A percentile compares a stretch with the other conserved stretches of the same genome.
Conservation (phyloP, 305 asterid species). For the Lippia alba region DNA sequence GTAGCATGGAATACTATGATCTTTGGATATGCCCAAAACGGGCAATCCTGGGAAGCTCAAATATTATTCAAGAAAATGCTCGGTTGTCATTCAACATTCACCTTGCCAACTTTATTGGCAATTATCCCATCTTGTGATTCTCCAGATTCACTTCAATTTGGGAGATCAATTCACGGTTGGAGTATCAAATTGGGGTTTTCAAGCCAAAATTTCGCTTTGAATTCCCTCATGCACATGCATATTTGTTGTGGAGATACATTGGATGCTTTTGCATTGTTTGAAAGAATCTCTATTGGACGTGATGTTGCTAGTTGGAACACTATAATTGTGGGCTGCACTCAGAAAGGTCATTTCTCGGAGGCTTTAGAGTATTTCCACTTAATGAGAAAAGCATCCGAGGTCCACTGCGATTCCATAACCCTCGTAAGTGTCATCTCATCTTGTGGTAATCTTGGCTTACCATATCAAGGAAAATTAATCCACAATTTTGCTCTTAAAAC, state of each 20-base stretch:
- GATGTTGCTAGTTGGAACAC: slow-evolving; percentile 72
- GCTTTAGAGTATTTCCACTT: slow-evolving; percentile 58
- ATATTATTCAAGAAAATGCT: slow-evolving; percentile 58
- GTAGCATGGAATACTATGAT: slow-evolving; percentile 75
- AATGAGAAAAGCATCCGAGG: slow-evolving; percentile 53
- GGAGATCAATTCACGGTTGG: slow-evolving; percentile 65
- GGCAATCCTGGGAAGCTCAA: slow-evolving; percentile 53
- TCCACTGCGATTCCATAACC: slow-evolving; percentile 47
- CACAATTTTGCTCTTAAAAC: slow-evolving; percentile 63
- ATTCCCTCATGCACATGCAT: slow-evolving; percentile 69
- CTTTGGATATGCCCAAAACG: slow-evolving; percentile 60
- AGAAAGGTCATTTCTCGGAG: slow-evolving; percentile 50
- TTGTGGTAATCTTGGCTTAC: slow-evolving; percentile 64
- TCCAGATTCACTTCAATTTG: slow-evolving; percentile 50
- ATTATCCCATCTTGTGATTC: slow-evolving; percentile 63
- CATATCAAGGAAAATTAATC: slow-evolving; percentile 47
- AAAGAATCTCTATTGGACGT: slow-evolving; percentile 32
- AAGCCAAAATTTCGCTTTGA: slow-evolving; percentile 45
- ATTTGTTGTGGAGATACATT: slow-evolving; percentile 50
- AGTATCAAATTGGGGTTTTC: slow-evolving; percentile 62
- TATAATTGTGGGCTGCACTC: slow-evolving; percentile 63
- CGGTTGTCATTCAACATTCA: slow-evolving; percentile 38
- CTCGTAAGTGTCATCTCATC: slow-evolving; percentile 57
- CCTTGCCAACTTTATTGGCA: slow-evolving; percentile 66
- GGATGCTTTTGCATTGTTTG: slow-evolving; percentile 57